Evolutionary conservation across 768 basidiomycete genomes (phyloP).

Genomic region (Rhizopogon salebrosus): DNA sequence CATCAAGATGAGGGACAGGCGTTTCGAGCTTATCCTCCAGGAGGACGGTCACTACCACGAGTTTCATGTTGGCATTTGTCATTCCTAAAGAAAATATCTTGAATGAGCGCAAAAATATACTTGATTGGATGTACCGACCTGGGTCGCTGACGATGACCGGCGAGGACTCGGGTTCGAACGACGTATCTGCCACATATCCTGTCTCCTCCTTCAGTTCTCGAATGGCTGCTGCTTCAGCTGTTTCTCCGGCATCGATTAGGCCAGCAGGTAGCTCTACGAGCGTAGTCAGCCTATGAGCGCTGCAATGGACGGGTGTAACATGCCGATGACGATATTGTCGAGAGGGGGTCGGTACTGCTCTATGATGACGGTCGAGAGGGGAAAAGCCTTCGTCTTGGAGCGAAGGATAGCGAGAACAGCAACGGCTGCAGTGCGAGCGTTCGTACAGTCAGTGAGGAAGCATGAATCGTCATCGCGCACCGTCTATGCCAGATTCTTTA

Average conservation of each 20-base stretch:
- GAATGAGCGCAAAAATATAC: not conserved
- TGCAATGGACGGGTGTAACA: slow-evolving; percentile 1
- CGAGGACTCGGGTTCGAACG: slow-evolving; percentile 54
- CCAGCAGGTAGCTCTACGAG: slow-evolving; percentile 57
- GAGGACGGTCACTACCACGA: slow-evolving; percentile 66
- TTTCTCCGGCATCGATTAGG: slow-evolving; percentile 82
- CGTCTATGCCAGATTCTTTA: slow-evolving; percentile 74
- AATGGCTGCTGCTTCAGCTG: slow-evolving; percentile 72
- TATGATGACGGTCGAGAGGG: slow-evolving; percentile 74
- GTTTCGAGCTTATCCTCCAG: slow-evolving; percentile 63
- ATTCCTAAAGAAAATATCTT: slow-evolving; percentile 51
- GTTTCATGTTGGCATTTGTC: slow-evolving; percentile 91
- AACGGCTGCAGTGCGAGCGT: slow-evolving; percentile 52
- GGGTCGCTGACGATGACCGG: slow-evolving; percentile 66
- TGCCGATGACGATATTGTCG: slow-evolving; percentile 71
- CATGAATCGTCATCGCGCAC: slow-evolving; percentile 30
- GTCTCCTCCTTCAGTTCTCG: slow-evolving; percentile 94
- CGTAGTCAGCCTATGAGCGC: not conserved
- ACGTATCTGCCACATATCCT: slow-evolving; percentile 62
- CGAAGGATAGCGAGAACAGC: slow-evolving; percentile 77
- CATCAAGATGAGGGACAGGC: slow-evolving; percentile 73
- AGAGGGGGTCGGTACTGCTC: slow-evolving; percentile 92
- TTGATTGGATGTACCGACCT: slow-evolving; percentile 35
- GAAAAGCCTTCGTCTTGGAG: slow-evolving; percentile 69
- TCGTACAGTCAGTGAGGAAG: not conserved